phyloP scores from a whole-genome alignment of 1,284 basidiomycete genomes.

The Flammula alnicola region DNA sequence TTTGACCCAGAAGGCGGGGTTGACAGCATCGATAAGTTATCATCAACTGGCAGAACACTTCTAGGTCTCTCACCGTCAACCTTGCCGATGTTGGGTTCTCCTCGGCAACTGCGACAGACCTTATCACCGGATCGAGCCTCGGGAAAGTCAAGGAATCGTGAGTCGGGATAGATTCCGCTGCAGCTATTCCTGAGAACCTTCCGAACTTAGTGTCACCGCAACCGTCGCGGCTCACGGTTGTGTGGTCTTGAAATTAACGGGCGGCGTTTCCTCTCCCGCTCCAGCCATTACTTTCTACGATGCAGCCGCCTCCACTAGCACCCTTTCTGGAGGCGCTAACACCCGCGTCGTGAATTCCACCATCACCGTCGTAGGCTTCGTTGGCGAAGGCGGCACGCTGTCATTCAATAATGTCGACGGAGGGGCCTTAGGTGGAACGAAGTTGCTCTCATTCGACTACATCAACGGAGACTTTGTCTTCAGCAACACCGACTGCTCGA shows the following conservation, averaged over 20 bases:
- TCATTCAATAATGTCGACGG: conserved; percentile 48
- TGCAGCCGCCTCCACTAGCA: conserved; percentile 41
- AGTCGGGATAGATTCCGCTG: conserved; percentile 14
- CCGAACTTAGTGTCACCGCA: conserved; percentile 38
- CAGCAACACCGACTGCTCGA: conserved; percentile 49
- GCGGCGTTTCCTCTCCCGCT: conserved; percentile 29
- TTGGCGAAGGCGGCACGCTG: conserved; percentile 48
- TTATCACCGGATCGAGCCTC: conserved; percentile 43
- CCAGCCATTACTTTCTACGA: conserved; percentile 45
- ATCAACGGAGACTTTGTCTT: conserved; percentile 50
- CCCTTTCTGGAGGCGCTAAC: conserved; percentile 44
- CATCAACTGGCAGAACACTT: conserved; percentile 46
- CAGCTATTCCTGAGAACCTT: neutral
- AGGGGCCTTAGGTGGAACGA: conserved; percentile 45
- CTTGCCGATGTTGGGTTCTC: conserved; percentile 46
- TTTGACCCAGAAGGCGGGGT: conserved; percentile 1
- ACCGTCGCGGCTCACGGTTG: conserved; percentile 45
- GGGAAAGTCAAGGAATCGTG: conserved; percentile 45
- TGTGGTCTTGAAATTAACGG: conserved; percentile 44
- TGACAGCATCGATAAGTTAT: conserved; percentile 35
- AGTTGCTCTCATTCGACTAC: conserved; percentile 49
- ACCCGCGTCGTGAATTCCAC: conserved; percentile 43
- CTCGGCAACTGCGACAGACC: conserved; percentile 44
- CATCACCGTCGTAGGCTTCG: conserved; percentile 45
- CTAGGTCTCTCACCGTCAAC: conserved; percentile 44